These are phyloP conservation scores for Megacollybia marginata DNA, from an alignment of 768 basidiomycete species.

Conservation along the genomic window DNA sequence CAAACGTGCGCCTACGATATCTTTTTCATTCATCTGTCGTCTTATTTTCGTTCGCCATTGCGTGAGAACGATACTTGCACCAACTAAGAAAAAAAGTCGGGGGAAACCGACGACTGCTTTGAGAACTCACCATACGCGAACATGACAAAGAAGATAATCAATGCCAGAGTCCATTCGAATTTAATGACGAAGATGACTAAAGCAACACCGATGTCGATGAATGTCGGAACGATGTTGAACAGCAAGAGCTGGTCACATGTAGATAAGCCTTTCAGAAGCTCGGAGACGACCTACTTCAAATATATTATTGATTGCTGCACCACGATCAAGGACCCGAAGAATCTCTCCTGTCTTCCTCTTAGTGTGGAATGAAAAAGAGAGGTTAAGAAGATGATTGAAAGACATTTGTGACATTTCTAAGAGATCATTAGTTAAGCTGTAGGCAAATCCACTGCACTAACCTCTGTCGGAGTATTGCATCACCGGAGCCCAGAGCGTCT, in stretches of 20 bases:
- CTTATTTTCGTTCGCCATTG: conserved; percentile 69
- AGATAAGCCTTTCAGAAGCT: not conserved
- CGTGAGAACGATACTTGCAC: conserved; percentile 50
- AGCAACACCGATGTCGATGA: conserved; percentile 73
- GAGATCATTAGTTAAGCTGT: not conserved
- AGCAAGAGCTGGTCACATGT: conserved; percentile 48
- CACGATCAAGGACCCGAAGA: conserved; percentile 73
- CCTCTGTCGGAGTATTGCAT: conserved; percentile 83
- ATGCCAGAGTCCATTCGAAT: conserved; percentile 61
- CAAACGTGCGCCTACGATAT: conserved; percentile 43
- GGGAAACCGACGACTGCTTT: not conserved
- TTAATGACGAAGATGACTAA: conserved; percentile 53
- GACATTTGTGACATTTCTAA: conserved; percentile 81
- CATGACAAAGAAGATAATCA: conserved; percentile 69
- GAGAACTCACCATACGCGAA: conserved; percentile 54
- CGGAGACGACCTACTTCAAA: conserved; percentile 42
- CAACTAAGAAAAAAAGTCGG: conserved; percentile 24
- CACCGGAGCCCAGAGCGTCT: conserved; percentile 80
- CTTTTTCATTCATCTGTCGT: conserved; percentile 74
- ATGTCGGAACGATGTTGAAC: conserved; percentile 79
- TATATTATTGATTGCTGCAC: conserved; percentile 79
- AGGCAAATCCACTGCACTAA: conserved; percentile 14
- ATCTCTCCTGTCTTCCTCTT: conserved; percentile 82
- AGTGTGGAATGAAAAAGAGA: conserved; percentile 80
- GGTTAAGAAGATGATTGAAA: conserved; percentile 80